Evolutionary conservation across 1,284 basidiomycete species (phyloP), one percentile per base, ranked within the genome.

Genomic region (Xerocomus alliaceus): DNA sequence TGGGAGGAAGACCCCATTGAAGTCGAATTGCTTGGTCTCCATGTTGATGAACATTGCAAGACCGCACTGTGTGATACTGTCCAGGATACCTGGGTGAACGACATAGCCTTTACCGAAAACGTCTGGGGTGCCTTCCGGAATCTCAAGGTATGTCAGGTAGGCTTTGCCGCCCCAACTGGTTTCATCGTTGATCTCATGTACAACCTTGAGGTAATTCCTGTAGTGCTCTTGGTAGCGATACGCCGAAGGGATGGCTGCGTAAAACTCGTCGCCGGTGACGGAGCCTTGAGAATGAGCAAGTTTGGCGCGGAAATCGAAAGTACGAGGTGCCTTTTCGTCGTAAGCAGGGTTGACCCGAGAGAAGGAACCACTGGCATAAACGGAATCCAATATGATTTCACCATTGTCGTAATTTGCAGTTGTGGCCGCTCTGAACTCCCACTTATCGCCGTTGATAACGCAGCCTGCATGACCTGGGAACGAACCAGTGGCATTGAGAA

Each of bases 11-110:
- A 75, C 68, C 18, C 71, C 73, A 8, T 68, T 71, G 55, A 75
- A 73, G 48, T 75, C 71, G 41, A 75, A 75, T 12, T 62, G 68
- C 41, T 73, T 75, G 28, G 68, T 74, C 39, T 68, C 61, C 70
- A 74, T 74, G 26, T 69, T 71, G 56, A 74, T 71, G 60, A 71
- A 71, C 73, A 74, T 72, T 6, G 65, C 68, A 9, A 75, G 70
- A 60, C 73, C 72, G 28, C 71, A 69, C 44, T 73, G 73, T 11
- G 73, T 75, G 53, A 73, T 74, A n/a, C 71, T 74, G 54, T 73
- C 72, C 15, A 75, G 54, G 48, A 73, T 59, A 56, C 72, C 72
- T 3, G 72, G 72, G 51, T 75, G 73, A 45, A 75, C 68, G 37
- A 42, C 59, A 13, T 75, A 73, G 20, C 72, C 73, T 60, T 62